Base-by-base conservation (phyloP, 108 stramenopile species). In the Fistulifera solaris region DNA sequence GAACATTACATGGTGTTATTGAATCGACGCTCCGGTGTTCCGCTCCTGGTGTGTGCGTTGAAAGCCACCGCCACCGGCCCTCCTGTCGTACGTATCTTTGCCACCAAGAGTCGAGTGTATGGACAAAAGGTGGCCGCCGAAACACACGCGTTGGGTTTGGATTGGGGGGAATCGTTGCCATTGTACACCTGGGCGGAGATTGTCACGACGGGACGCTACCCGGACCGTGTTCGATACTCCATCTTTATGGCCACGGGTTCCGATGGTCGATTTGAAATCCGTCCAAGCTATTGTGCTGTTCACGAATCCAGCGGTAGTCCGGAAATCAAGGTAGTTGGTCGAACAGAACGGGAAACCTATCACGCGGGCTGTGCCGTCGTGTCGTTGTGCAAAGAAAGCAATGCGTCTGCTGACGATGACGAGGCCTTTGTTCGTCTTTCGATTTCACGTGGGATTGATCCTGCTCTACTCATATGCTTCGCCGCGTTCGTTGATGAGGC, bases 21-120 rank as follows among this genome's bases (percentile, higher is more conserved):
- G 39, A 65, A 65, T 40, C 55, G 56, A 27, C 43, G 64, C 15
- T 58, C 56, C 12, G 66, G 59, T 22, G 45, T 67, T 16, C 66
- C 66, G 1, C 27, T 68, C 17, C 61, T 61, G 0, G 61, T 68
- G 2, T 68, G 61, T 21, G 62, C 62, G 0, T 23, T 49, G 38
- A 61, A 62, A 38, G 45, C 61, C 14, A 25, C 54, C 2, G 11
- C 23, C 7, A 26, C 15, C 10, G 61, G 44, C 7, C 49, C 25
- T 1, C 61, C 67, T 22, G 56, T 63, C 11, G 56, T 68, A 26
- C 61, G 67, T n/a, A 68, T 68, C 27, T 63, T 57, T 28, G 62
- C 67, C 1, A 62, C 67, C 6, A 62, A 58, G 25, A 61, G 28
- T 40, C 38, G 67, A n/a, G 42, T 62, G 7, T 58, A 38, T 39